Percentiles rank a stretch among this genome's conserved stretches.
These are phyloP conservation scores for Malania oleifera DNA, from an alignment of 164 flowering plant genomes.

Conservation along the genomic window DNA sequence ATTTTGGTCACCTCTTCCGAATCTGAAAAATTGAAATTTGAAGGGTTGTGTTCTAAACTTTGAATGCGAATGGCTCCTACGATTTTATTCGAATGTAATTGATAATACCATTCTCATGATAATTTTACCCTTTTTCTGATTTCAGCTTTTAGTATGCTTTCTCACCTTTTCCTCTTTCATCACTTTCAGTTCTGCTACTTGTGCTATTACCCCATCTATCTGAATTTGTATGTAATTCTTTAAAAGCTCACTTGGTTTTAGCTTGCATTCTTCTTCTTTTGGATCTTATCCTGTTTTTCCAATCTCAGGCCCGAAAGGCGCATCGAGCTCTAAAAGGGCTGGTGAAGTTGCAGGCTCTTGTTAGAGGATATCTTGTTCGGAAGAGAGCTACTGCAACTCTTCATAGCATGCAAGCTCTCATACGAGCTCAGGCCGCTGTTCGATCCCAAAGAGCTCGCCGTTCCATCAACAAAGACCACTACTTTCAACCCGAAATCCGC, in stretches of 20 bases:
- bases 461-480: slow-evolving; percentile 23
- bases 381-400: slow-evolving; percentile 51
- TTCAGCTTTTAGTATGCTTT: too few relatives aligned
- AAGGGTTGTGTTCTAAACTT: slow-evolving; percentile 1
- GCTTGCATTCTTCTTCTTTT: not conserved
- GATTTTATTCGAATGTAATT: not conserved
- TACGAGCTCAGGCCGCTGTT: slow-evolving; percentile 46
- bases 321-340: slow-evolving; percentile 55
- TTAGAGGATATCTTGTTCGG: slow-evolving; percentile 58
- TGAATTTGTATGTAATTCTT: too few relatives aligned
- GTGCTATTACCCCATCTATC: too few relatives aligned
- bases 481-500: slow-evolving; percentile 24
- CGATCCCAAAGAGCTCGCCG: slow-evolving; percentile 36
- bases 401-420: slow-evolving; percentile 56
- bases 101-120: not conserved
- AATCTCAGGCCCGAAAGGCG: slow-evolving; percentile 53
- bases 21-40: not conserved
- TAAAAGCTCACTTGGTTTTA: not conserved
- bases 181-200: too few relatives aligned
- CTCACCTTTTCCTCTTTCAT: too few relatives aligned
- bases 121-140: not conserved
- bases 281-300: not conserved
- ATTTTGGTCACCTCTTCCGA: not conserved
- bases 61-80: not conserved
- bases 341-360: slow-evolving; percentile 64